These are phyloP conservation scores for Parmelia sp. DNA, from an alignment of 495 filamentous ascomycete genomes.

Conservation along the genomic window DNA sequence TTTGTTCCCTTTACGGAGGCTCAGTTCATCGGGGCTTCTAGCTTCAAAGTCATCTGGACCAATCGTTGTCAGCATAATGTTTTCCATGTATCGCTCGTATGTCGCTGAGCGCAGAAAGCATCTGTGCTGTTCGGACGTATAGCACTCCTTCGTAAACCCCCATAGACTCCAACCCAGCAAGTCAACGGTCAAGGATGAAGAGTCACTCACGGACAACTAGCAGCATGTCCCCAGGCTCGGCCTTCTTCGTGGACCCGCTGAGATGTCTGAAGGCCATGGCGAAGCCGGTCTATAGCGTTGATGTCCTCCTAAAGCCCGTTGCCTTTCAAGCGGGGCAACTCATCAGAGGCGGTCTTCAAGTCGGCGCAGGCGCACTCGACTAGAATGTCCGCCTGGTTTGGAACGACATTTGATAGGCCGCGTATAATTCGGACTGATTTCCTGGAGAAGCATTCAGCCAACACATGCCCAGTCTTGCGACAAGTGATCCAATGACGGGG, in stretches of 20 bases:
- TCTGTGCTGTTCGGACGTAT: background rate
- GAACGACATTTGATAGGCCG: slow-evolving; percentile 9
- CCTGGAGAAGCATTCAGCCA: slow-evolving; percentile 6
- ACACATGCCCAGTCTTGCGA: slow-evolving; percentile 13
- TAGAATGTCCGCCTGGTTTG: slow-evolving; percentile 12
- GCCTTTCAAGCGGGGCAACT: slow-evolving; percentile 8
- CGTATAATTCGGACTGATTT: slow-evolving; percentile 1
- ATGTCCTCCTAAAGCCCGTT: background rate
- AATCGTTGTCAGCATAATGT: slow-evolving; percentile 16
- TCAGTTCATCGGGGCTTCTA: slow-evolving; percentile 88
- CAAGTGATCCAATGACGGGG: slow-evolving; percentile 26
- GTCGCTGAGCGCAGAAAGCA: background rate
- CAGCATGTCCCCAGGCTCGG: slow-evolving; percentile 62
- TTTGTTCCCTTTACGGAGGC: slow-evolving; percentile 75
- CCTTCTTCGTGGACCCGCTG: slow-evolving; percentile 36
- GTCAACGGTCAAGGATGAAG: background rate
- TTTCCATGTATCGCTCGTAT: background rate
- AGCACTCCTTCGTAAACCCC: background rate
- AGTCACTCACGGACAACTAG: slow-evolving; percentile 68
- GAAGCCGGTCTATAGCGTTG: slow-evolving; percentile 2
- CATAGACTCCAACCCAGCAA: background rate
- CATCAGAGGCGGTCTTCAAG: slow-evolving; percentile 16
- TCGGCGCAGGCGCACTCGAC: slow-evolving; percentile 18
- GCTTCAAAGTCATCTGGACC: slow-evolving; percentile 71
- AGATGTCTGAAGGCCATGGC: slow-evolving; percentile 43